Percentiles rank a stretch among this genome's conserved stretches.
Evolutionary conservation across 805 yeast genomes (phyloP).

Genomic region (Saturnispora kantuleensis): DNA sequence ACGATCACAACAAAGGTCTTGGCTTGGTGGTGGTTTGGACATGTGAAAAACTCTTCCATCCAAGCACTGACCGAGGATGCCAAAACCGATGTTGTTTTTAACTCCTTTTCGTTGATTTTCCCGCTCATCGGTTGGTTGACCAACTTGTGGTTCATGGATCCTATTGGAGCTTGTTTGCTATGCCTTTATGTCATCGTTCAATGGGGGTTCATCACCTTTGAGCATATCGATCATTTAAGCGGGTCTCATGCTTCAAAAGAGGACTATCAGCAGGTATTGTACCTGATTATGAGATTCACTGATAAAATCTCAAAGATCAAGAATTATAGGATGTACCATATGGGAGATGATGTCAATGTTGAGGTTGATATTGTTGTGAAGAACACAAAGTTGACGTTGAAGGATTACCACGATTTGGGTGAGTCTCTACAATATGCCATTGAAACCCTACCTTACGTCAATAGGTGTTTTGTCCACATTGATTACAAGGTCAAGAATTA

Average conservation of each 20-base stretch:
- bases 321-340: conserved; percentile 62
- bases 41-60: conserved; percentile 53
- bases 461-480: conserved; percentile 73
- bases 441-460: conserved; percentile 68
- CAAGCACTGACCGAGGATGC: conserved; percentile 81
- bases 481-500: conserved; percentile 42
- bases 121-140: conserved; percentile 50
- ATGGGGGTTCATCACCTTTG: conserved; percentile 59
- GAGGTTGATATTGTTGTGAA: conserved; percentile 61
- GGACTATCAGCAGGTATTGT: conserved; percentile 58
- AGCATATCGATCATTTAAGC: conserved; percentile 64
- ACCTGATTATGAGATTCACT: conserved; percentile 60
- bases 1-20: conserved; percentile 52
- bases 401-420: conserved; percentile 72
- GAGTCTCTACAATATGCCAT: conserved; percentile 75
- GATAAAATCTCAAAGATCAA: conserved; percentile 56
- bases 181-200: conserved; percentile 52
- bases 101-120: conserved; percentile 58
- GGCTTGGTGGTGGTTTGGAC: conserved; percentile 56
- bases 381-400: conserved; percentile 39
- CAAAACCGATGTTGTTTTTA: conserved; percentile 65
- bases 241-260: conserved; percentile 58
- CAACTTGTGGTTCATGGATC: conserved; percentile 62
- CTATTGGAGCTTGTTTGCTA: conserved; percentile 58
- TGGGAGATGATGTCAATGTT: conserved; percentile 66